phyloP scores from a whole-genome alignment of 78 protist genomes.

The Dictyostelium citrinum region DNA sequence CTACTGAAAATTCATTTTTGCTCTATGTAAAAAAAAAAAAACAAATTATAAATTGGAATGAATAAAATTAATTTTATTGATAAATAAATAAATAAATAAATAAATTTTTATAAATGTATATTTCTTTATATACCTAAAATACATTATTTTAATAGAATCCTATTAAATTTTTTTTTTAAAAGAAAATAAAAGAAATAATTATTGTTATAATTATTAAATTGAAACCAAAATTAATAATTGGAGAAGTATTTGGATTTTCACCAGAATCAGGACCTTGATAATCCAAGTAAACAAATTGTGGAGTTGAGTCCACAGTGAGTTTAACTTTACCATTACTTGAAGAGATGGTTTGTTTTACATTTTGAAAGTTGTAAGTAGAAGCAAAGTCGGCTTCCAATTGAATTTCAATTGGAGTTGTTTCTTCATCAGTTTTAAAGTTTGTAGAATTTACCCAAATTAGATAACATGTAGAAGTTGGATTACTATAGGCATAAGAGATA shows the following conservation, averaged over 20 bases:
- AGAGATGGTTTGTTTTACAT: not conserved
- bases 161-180: too few relatives aligned
- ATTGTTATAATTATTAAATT: too few relatives aligned
- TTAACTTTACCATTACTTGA: not conserved
- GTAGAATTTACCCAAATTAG: constrained; percentile 8
- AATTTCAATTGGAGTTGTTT: not conserved
- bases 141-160: too few relatives aligned
- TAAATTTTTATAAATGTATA: too few relatives aligned
- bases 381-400: not conserved
- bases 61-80: too few relatives aligned
- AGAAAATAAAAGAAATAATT: not conserved
- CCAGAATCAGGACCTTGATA: not conserved
- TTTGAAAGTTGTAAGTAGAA: not conserved
- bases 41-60: too few relatives aligned
- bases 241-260: not conserved
- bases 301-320: not conserved
- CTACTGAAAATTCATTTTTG: too few relatives aligned
- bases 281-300: not conserved
- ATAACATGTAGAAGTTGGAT: not conserved
- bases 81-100: too few relatives aligned
- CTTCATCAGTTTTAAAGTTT: not conserved
- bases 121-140: too few relatives aligned
- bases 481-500: not conserved
- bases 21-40: too few relatives aligned
- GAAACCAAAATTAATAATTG: not conserved